These are phyloP conservation scores for Phytophthora citricola DNA, from an alignment of 352 stramenopile genomes.

Conservation along the genomic window DNA sequence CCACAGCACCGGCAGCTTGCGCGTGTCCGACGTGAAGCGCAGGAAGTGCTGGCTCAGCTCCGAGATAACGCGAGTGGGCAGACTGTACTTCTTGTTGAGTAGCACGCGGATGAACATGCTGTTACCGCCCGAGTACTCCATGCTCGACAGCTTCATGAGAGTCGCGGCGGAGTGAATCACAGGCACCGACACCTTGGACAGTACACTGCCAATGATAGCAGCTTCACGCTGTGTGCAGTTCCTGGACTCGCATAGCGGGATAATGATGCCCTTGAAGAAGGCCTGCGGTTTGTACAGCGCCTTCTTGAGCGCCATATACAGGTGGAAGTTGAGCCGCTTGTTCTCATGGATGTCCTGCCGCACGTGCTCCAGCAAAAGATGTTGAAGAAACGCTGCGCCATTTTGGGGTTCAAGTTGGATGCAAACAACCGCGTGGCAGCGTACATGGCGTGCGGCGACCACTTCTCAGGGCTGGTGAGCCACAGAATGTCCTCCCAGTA, in stretches of 20 bases:
- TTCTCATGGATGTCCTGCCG: conserved; percentile 97
- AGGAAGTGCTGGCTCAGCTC: conserved; percentile 97
- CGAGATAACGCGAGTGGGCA: conserved; percentile 97
- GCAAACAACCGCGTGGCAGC: conserved; percentile 98
- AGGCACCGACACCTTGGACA: conserved; percentile 98
- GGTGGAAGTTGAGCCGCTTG: conserved; percentile 99
- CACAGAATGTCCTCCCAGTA: conserved; percentile 99
- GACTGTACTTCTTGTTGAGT: conserved; percentile 99
- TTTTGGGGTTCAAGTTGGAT: conserved; percentile 99
- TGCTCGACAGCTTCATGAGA: conserved; percentile 97
- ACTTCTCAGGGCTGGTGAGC: conserved; percentile 97
- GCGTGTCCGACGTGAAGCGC: conserved; percentile 89
- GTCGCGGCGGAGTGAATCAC: conserved; percentile 99
- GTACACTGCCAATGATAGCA: conserved; percentile 97
- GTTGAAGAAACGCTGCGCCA: conserved; percentile 99
- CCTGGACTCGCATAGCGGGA: conserved; percentile 95
- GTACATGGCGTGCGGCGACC: conserved; percentile 98
- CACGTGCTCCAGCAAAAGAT: conserved; percentile 98
- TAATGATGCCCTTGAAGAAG: conserved; percentile 99
- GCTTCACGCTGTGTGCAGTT: conserved; percentile 98
- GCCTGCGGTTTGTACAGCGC: conserved; percentile 99
- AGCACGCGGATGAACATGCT: conserved; percentile 99
- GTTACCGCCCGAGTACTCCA: conserved; percentile 97
- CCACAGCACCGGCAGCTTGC: conserved; percentile 97
- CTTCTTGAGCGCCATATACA: conserved; percentile 99